Evolutionary conservation across 306 rosid species (phyloP).

Genomic region (Argentina anserina): DNA sequence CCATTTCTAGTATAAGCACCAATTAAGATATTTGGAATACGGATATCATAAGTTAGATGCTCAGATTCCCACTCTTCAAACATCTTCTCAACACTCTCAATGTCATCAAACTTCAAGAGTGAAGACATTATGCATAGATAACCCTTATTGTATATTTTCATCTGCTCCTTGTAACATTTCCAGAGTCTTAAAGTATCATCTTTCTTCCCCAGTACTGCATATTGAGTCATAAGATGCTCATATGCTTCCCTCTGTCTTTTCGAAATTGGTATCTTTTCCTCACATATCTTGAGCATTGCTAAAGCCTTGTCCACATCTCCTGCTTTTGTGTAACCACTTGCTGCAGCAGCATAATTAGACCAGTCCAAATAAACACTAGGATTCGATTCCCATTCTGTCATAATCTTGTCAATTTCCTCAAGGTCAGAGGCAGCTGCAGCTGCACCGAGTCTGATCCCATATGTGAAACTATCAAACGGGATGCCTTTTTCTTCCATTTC

Average conservation of each 20-base stretch:
- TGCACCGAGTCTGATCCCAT: conserved; percentile 15
- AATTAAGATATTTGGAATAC: conserved; percentile 23
- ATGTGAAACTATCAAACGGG: conserved; percentile 4
- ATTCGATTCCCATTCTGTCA: conserved; percentile 11
- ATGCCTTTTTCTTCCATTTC: conserved; percentile 30
- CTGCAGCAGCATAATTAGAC: conserved; percentile 2
- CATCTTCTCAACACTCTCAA: conserved; percentile 25
- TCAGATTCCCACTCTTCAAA: conserved; percentile 32
- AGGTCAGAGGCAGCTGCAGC: conserved; percentile 19
- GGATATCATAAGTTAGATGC: conserved; percentile 9
- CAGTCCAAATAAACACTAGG: background rate
- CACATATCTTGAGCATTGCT: conserved; percentile 23
- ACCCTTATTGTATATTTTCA: conserved; percentile 9
- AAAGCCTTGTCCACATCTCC: conserved; percentile 18
- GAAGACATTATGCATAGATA: conserved; percentile 12
- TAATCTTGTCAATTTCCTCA: conserved; percentile 17
- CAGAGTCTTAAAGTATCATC: conserved; percentile 24
- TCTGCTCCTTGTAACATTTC: conserved; percentile 16
- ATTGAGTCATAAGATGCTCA: conserved; percentile 19
- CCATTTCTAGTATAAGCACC: conserved; percentile 23
- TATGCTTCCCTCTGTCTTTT: conserved; percentile 3
- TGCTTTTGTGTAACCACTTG: conserved; percentile 18
- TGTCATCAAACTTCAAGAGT: conserved; percentile 9
- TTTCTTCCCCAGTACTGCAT: conserved; percentile 29
- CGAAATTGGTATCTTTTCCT: conserved; percentile 6